phyloP scores from a whole-genome alignment of 495 filamentous ascomycete species.

The Elaphomyces granulatus region DNA sequence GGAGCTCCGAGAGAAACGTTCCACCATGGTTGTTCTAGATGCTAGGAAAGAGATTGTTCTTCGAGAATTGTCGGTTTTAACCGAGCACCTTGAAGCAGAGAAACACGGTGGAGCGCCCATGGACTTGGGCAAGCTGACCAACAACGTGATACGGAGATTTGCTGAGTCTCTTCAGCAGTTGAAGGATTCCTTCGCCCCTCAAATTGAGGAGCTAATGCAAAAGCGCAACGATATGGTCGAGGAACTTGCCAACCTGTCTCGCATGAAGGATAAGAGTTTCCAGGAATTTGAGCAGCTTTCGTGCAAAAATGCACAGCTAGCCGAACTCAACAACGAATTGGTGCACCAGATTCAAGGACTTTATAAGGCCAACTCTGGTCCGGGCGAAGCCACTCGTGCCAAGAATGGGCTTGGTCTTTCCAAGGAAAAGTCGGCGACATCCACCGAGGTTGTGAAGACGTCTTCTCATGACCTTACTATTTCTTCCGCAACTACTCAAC shows the following conservation, averaged over 20 bases:
- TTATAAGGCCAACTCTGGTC: constrained; percentile 62
- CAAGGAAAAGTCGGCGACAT: constrained; percentile 58
- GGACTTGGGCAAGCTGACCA: constrained; percentile 63
- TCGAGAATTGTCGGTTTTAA: constrained; percentile 76
- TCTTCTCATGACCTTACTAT: constrained; percentile 38
- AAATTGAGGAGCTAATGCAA: constrained; percentile 73
- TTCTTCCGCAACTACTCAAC: constrained; percentile 41
- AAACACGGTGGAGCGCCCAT: constrained; percentile 55
- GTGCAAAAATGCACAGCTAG: constrained; percentile 82
- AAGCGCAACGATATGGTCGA: constrained; percentile 69
- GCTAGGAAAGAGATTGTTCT: constrained; percentile 91
- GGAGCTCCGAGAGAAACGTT: constrained; percentile 82
- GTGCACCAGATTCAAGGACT: constrained; percentile 87
- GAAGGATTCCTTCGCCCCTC: constrained; percentile 59
- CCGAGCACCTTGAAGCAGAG: constrained; percentile 55
- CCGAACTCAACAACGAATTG: constrained; percentile 86
- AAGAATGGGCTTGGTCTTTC: constrained; percentile 72
- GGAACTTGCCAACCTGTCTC: constrained; percentile 63
- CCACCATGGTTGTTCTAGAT: constrained; percentile 90
- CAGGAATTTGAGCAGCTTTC: constrained; percentile 92
- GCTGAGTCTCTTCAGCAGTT: constrained; percentile 74
- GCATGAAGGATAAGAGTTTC: constrained; percentile 77
- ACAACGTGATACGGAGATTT: constrained; percentile 74
- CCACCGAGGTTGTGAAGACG: constrained; percentile 41
- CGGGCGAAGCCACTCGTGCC: constrained; percentile 38